Evolutionary conservation across 2,329 filamentous ascomycete genomes (phyloP).

Genomic region (Penicillium brasilianum): DNA sequence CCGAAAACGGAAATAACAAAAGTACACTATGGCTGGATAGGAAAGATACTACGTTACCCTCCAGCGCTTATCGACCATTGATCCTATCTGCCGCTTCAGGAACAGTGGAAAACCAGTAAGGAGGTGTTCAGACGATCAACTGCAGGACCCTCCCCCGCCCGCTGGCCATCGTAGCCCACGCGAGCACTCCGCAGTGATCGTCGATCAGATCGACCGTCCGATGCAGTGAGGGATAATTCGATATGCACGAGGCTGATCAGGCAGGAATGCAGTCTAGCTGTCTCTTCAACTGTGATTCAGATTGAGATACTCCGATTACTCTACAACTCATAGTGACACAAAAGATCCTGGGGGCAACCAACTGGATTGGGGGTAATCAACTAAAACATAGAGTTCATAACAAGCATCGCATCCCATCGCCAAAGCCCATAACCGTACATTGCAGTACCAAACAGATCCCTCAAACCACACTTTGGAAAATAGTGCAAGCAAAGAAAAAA

Average conservation of each 20-base stretch:
- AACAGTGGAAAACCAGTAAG: neutral
- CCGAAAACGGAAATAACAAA: neutral
- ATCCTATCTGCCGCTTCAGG: neutral
- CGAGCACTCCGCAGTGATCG: slow-evolving; percentile 9
- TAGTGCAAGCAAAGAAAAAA: slow-evolving; percentile 4
- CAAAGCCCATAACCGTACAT: slow-evolving; percentile 10
- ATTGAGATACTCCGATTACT: neutral
- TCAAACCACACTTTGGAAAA: slow-evolving; percentile 6
- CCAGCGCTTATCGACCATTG: too few relatives aligned
- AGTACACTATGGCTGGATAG: neutral
- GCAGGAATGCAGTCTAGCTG: neutral
- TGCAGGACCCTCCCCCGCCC: neutral
- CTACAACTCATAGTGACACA: neutral
- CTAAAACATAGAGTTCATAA: slow-evolving; percentile 19
- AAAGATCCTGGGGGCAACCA: neutral
- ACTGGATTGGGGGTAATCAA: slow-evolving; percentile 6
- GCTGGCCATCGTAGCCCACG: neutral
- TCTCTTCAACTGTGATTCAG: too few relatives aligned
- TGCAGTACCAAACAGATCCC: neutral
- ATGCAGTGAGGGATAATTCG: neutral
- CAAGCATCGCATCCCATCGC: slow-evolving; percentile 1
- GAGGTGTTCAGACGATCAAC: neutral
- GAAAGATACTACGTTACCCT: neutral
- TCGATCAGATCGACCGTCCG: neutral
- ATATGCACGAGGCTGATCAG: neutral